Percentiles rank a stretch among this genome's conserved stretches.
These are phyloP conservation scores for Chytriomyces sp. DNA, from an alignment of 192 early-diverging fungal species.

Conservation along the genomic window DNA sequence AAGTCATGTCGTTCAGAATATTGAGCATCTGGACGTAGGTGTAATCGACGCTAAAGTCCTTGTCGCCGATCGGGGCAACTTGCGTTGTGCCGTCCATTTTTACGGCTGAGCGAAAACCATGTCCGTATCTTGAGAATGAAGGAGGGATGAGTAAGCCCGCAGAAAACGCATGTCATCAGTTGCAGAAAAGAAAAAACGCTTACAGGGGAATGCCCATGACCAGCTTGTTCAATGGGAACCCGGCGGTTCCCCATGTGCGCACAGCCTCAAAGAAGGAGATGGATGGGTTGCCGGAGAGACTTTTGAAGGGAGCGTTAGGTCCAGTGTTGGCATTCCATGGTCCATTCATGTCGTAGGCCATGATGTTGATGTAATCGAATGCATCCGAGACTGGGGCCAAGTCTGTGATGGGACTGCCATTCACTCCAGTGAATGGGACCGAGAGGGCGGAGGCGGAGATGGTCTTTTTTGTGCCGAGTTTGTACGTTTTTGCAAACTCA, in stretches of 20 bases:
- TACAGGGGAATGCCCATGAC: constrained; percentile 15
- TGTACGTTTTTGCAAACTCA: no score
- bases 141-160: neutral
- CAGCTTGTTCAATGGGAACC: constrained; percentile 10
- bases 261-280: neutral
- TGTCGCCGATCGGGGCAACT: no score
- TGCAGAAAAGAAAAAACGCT: neutral
- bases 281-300: neutral
- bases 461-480: no score
- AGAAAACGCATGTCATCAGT: neutral
- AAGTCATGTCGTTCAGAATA: no score
- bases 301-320: constrained; percentile 20
- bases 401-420: no score
- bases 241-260: neutral
- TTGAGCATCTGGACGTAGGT: no score
- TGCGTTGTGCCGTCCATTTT: no score
- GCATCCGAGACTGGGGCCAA: no score
- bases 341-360: constrained; percentile 21
- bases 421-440: no score
- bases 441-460: no score
- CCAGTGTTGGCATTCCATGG: neutral
- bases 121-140: neutral
- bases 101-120: no score
- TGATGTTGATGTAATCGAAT: neutral
- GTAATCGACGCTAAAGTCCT: no score